phyloP scores from a whole-genome alignment of 768 basidiomycete genomes.

The Inosperma sp. region DNA sequence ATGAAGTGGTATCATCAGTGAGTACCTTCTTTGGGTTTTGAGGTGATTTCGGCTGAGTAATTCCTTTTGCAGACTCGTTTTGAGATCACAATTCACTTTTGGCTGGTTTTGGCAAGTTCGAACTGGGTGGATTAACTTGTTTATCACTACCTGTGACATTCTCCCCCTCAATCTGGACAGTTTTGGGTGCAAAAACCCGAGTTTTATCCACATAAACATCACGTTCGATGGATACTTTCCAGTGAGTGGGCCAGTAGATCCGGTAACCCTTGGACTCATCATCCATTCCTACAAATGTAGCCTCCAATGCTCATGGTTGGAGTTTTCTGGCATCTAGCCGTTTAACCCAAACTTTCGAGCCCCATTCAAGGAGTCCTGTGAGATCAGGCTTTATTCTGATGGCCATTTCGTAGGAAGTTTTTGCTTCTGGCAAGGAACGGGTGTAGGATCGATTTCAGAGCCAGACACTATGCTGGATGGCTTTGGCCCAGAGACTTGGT shows the following conservation, averaged over 20 bases:
- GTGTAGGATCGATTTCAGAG: slow-evolving; percentile 32
- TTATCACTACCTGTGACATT: slow-evolving; percentile 13
- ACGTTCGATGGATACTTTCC: slow-evolving; percentile 26
- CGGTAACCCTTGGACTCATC: slow-evolving; percentile 24
- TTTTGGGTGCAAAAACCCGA: too few species aligned
- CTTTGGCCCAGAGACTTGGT: slow-evolving; percentile 33
- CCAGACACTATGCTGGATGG: slow-evolving; percentile 28
- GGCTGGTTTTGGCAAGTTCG: too few species aligned
- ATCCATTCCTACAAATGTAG: slow-evolving; percentile 31
- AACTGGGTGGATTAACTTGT: background rate
- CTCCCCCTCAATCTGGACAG: too few species aligned
- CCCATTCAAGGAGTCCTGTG: slow-evolving; percentile 25
- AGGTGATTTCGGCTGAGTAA: too few species aligned
- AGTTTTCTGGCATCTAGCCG: slow-evolving; percentile 23
- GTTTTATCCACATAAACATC: too few species aligned
- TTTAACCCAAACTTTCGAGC: slow-evolving; percentile 26
- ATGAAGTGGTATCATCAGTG: too few species aligned
- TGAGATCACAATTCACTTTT: too few species aligned
- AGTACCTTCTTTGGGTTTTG: too few species aligned
- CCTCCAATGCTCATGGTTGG: too few species aligned
- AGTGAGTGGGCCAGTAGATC: too few species aligned
- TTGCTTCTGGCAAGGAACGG: slow-evolving; percentile 15
- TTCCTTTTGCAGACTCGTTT: too few species aligned
- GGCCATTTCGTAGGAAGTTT: slow-evolving; percentile 23
- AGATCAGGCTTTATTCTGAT: slow-evolving; percentile 28